Evolutionary conservation across 2,329 filamentous ascomycete species (phyloP), one percentile per base, ranked within the genome.

Genomic region (Fusarium anguioides): DNA sequence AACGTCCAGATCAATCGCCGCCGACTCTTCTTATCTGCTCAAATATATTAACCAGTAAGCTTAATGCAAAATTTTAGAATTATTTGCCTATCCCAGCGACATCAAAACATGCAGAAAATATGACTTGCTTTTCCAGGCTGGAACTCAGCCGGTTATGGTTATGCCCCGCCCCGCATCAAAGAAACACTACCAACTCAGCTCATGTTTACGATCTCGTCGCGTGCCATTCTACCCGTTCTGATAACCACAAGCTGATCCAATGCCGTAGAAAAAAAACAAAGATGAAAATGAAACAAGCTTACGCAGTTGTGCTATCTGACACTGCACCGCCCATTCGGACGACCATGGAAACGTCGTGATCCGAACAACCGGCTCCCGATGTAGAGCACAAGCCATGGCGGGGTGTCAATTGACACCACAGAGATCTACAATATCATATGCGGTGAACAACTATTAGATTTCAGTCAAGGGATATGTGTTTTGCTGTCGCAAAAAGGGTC

Each of bases 241-340:
- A 41, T n/a, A n/a, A n/a, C n/a, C n/a, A n/a, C n/a, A 12, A 3
- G 18, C 1, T 20, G 10, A 24, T n/a, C 31, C 31, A 48, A 49
- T 24, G 7, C 27, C 27, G 27, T n/a, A n/a, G n/a, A 37, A 17
- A 2, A 2, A 24, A 50, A 50, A 31, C 29, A n/a, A 17, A 31
- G 26, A 50, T 12, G 47, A 24, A 50, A 31, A 11, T 44, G 47
- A 50, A 50, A 50, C 36, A 42, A n/a, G 46, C 46, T 49, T 15
- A 49, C 46, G 33, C 33, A 21, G 33, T 40, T 41, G 27, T 5
- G 11, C 5, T 29, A 29, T 29, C 27, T 29, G 46, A 41, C 46
- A 49, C 24, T 49, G 46, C 33, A 49, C 24, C 18, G 23, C 46
- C 46, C 46, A 49, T 49, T 17, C 24, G 41, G n/a, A 18, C 4